Percentiles rank a stretch among this genome's conserved stretches.
Evolutionary conservation across 805 yeast genomes (phyloP).

Genomic region (Zygoascus ofunaensis): DNA sequence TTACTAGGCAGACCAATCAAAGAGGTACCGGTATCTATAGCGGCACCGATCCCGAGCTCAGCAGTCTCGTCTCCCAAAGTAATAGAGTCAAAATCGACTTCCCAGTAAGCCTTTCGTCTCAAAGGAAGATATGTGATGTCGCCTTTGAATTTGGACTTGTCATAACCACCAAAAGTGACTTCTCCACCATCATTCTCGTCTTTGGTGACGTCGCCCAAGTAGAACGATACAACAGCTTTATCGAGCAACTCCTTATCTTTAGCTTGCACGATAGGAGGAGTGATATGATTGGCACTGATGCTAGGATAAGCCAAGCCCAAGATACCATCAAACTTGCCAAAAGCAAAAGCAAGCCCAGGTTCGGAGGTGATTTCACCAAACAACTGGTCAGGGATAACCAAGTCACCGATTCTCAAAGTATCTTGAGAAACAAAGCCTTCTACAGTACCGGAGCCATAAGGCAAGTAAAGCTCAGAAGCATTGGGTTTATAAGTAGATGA

Average conservation of each 20-base stretch:
- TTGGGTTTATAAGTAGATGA: conserved; percentile 82
- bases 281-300: conserved; percentile 78
- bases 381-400: conserved; percentile 77
- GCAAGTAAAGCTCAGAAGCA: conserved; percentile 77
- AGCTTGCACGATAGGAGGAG: conserved; percentile 92
- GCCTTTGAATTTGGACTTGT: conserved; percentile 65
- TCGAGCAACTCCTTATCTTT: conserved; percentile 73
- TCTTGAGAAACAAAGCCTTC: conserved; percentile 92
- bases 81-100: conserved; percentile 84
- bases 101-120: conserved; percentile 99
- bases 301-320: conserved; percentile 90
- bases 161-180: conserved; percentile 93
- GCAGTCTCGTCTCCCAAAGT: conserved; percentile 91
- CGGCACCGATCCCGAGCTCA: conserved; percentile 83
- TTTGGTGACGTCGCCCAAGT: conserved; percentile 69
- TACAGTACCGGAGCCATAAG: conserved; percentile 87
- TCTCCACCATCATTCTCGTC: conserved; percentile 69
- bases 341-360: conserved; percentile 97
- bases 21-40: conserved; percentile 97
- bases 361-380: conserved; percentile 96
- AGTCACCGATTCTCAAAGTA: conserved; percentile 60
- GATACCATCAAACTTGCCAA: conserved; percentile 97
- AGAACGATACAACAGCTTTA: conserved; percentile 77
- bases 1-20: conserved; percentile 91
- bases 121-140: conserved; percentile 93